Base-by-base conservation (phyloP, 495 filamentous ascomycete species). In the Hypoxylon crocopeplum region DNA sequence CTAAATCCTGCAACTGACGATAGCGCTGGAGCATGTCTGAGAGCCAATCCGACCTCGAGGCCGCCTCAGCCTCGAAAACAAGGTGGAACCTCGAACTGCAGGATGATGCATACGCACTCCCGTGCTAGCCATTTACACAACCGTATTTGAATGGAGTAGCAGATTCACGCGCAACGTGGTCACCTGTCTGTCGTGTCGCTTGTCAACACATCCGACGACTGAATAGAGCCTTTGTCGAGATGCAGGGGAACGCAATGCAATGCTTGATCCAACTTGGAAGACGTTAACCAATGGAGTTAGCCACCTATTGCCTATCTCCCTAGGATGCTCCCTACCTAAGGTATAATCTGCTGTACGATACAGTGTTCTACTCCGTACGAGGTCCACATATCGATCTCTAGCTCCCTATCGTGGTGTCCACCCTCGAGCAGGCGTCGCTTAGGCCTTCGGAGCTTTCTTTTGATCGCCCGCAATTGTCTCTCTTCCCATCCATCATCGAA, bases 131-230 rank as follows among this genome's bases (percentile, higher is more conserved):
- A 39, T 55, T 34, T 38, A 49, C 36, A 21, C n/a, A 2, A 24
- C 42, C 48, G 48, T 41, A 48, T 34, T 20, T 16, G 15, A 34
- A 48, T 45, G 54, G 48, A 32, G 55, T n/a, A 42, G 50, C 20
- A 54, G 29, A 34, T 56, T 46, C 16, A 38, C 8, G 15, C 10
- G 44, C 60, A 56, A 64, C 61, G 61, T 64, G 61, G 55, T 51
- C 55, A 48, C 55, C 61, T 49, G 45, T 55, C 54, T 64, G 49
- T 56, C 61, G 61, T 64, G 61, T 56, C 61, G 54, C 55, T 59
- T 64, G 50, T 39, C 38, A 55, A 29, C 32, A 29, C 42, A 33
- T 53, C 21, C 21, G 38, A 46, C 44, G 29, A 49, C 30, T 32
- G 49, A 32, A 54, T 12, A 39, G 33, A 50, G 7, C 15, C 30